Evolutionary conservation across 2,329 filamentous ascomycete species (phyloP).

Genomic region (Seiridium cupressi): DNA sequence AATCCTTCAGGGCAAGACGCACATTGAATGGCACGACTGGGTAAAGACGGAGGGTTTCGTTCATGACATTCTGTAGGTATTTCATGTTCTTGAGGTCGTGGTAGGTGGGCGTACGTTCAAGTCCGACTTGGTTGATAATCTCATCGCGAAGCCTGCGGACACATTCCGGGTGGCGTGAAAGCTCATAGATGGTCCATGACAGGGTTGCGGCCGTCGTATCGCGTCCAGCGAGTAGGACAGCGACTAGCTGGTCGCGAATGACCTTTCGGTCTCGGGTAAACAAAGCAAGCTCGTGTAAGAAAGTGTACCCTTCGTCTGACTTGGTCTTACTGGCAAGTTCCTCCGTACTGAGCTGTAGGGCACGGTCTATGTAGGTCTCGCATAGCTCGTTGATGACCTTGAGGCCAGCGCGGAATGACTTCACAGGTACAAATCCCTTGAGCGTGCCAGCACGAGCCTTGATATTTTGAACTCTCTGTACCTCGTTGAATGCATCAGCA

Average conservation of each 20-base stretch:
- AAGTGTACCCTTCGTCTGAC: conserved; percentile 72
- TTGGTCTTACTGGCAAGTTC: conserved; percentile 75
- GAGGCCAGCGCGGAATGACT: conserved; percentile 61
- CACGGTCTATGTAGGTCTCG: conserved; percentile 72
- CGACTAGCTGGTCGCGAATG: conserved; percentile 81
- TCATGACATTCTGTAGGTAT: conserved; percentile 71
- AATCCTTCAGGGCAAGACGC: conserved; percentile 69
- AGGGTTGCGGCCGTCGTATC: conserved; percentile 85
- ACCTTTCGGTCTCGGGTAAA: conserved; percentile 73
- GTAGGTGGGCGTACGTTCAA: conserved; percentile 65
- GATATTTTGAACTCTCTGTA: conserved; percentile 71
- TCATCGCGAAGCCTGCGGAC: conserved; percentile 70
- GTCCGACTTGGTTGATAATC: conserved; percentile 66
- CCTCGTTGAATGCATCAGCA: conserved; percentile 77
- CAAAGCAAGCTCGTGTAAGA: conserved; percentile 79
- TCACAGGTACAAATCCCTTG: conserved; percentile 60
- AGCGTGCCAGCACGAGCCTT: conserved; percentile 65
- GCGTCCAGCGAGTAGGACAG: conserved; percentile 78
- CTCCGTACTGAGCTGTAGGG: conserved; percentile 65
- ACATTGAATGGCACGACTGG: conserved; percentile 79
- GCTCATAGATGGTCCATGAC: conserved; percentile 80
- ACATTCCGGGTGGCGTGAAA: conserved; percentile 67
- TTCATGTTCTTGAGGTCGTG: conserved; percentile 84
- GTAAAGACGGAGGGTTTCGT: conserved; percentile 77
- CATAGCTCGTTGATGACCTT: conserved; percentile 74